phyloP scores from a whole-genome alignment of 1,284 basidiomycete genomes.

The Sanguinoderma infundibulare region DNA sequence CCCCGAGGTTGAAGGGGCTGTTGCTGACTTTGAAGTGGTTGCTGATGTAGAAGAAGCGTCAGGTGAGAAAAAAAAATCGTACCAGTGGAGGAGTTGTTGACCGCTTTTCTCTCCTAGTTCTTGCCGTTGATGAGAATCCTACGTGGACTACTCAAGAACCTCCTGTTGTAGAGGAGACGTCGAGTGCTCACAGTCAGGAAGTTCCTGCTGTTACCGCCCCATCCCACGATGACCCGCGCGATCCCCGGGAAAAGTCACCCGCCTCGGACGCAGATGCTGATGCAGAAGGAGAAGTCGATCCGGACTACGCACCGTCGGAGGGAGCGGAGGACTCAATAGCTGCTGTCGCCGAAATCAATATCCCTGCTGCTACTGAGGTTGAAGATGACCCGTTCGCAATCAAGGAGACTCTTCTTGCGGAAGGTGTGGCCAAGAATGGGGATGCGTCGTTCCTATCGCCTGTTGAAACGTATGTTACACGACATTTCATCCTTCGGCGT shows the following conservation, averaged over 20 bases:
- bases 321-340: background rate
- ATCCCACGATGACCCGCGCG: background rate
- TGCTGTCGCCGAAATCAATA: background rate
- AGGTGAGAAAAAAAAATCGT: background rate
- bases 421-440: background rate
- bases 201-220: background rate
- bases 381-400: background rate
- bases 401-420: background rate
- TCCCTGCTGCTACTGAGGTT: background rate
- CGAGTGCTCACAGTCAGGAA: background rate
- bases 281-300: constrained; percentile 41
- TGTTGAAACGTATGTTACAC: background rate
- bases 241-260: background rate
- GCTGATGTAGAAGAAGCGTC: background rate
- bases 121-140: background rate
- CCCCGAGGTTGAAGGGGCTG: background rate
- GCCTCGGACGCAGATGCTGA: constrained; percentile 30
- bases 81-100: background rate
- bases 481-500: too few relatives aligned
- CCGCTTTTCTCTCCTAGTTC: background rate
- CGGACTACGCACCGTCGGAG: constrained; percentile 30
- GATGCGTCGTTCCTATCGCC: background rate
- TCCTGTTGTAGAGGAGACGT: background rate
- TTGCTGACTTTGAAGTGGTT: background rate
- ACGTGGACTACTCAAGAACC: background rate